Evolutionary conservation across 2,329 filamentous ascomycete species (phyloP).

Genomic region (Cladosporium sp.): DNA sequence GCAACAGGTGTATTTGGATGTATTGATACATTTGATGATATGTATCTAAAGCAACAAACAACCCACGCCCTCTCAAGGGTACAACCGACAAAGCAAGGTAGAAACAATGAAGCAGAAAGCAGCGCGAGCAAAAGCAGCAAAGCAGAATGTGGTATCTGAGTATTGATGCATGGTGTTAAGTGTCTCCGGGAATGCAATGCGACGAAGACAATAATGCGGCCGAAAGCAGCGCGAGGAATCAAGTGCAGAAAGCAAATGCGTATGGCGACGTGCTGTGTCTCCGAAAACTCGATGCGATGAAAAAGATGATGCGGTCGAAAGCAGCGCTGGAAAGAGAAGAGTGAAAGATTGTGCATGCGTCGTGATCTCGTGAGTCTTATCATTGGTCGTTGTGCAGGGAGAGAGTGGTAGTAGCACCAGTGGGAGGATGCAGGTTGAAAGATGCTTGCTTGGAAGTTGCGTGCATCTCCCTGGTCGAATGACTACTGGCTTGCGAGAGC

Average conservation of each 20-base stretch:
- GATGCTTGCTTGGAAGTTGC: background rate
- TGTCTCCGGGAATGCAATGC: background rate
- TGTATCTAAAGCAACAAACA: background rate
- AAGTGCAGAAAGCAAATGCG: background rate
- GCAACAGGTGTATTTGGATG: background rate
- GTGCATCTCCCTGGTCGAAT: background rate
- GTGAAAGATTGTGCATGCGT: background rate
- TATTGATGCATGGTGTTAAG: background rate
- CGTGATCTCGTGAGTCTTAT: background rate
- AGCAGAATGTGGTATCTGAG: background rate
- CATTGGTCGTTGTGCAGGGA: background rate
- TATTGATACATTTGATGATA: background rate
- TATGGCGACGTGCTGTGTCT: background rate
- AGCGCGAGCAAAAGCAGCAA: background rate
- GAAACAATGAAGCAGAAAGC: background rate
- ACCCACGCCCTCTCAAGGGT: background rate
- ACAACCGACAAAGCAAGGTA: background rate
- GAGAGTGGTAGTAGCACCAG: background rate
- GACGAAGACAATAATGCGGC: background rate
- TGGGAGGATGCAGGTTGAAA: background rate
- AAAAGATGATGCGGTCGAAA: background rate
- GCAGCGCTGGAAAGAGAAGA: too few species aligned
- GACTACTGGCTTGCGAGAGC: background rate
- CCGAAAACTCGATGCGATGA: background rate
- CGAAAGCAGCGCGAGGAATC: background rate